Base-by-base conservation (phyloP, 2,329 filamentous ascomycete genomes). In the Ophiocordyceps polyrhachis-furcata region DNA sequence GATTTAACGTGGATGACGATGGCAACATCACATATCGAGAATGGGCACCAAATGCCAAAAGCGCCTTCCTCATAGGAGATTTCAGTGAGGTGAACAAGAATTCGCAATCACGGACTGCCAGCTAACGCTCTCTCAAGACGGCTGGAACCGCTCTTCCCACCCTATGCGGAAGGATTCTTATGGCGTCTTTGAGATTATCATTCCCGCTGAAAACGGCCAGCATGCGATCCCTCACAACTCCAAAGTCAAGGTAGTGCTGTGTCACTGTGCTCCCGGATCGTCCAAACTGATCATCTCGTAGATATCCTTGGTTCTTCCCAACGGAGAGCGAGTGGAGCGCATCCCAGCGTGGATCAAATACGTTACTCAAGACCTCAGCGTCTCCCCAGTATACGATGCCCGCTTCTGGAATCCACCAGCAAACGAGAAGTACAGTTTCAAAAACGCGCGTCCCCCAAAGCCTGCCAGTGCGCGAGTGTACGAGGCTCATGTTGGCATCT, bases 401-500 rank as follows among this genome's bases (percentile, higher is more conserved):
- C 77, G 86, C 44, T 95, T 98, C 67, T 98, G 91, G 91, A 95
- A 96, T 58, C 91, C 91, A 31, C 86, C 87, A 3, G 62, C 71
- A 43, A 65, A 69, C 37, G 78, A 93, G 57, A 76, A 68, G 56
- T 96, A 96, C 60, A 69, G 74, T 45, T 93, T 93, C 72, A 88
- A 93, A 66, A 75, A 96, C 61, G 55, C 73, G 42, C 74, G 81
- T 43, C 91, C 89, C 7, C 78, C 79, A 60, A 93, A 89, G 69
- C 91, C 91, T 1, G 62, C 70, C 46, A 94, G 87, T 55, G 77
- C 76, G n/a, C 81, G 91, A 43, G 87, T 98, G 47, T 98, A 98
- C 63, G 91, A 98, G 64, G 91, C 91, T n/a, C 91, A 98, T 57
- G 87, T 98, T 40, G 91, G 91, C 43, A 98, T 98, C 53, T 95